Evolutionary conservation across 176 grass and related monocot species (phyloP).

Genomic region (Oryza rufipogon): DNA sequence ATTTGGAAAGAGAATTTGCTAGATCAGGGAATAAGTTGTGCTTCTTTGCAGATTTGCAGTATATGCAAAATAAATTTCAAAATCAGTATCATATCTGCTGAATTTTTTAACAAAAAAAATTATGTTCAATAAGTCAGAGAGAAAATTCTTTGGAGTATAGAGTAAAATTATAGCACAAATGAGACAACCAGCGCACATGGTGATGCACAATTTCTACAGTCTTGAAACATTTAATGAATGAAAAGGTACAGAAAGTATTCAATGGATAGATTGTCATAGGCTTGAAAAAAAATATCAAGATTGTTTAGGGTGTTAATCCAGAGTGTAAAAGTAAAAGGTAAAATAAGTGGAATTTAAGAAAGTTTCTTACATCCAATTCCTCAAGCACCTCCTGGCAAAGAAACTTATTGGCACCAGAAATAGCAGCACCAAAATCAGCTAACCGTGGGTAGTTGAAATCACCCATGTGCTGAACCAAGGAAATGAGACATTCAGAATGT

Average conservation of each 20-base stretch:
- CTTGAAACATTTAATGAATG: slow-evolving; percentile 17
- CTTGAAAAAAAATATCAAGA: slow-evolving; percentile 7
- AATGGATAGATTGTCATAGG: not conserved
- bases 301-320: slow-evolving; percentile 10
- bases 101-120: not conserved
- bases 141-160: not conserved
- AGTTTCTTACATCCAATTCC: slow-evolving; percentile 95
- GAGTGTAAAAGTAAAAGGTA: slow-evolving; percentile 9
- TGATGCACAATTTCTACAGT: slow-evolving; percentile 4
- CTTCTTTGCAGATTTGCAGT: not conserved
- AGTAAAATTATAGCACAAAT: slow-evolving; percentile 14
- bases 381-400: slow-evolving; percentile 92
- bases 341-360: slow-evolving; percentile 24
- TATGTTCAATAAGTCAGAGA: slow-evolving; percentile 18
- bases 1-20: slow-evolving; percentile 12
- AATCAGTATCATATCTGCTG: not conserved
- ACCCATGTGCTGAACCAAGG: slow-evolving; percentile 75
- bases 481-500: slow-evolving; percentile 37
- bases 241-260: slow-evolving; percentile 1
- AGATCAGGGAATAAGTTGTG: slow-evolving; percentile 11
- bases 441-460: slow-evolving; percentile 88
- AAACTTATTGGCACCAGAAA: slow-evolving; percentile 94
- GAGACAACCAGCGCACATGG: not conserved
- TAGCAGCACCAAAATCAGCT: slow-evolving; percentile 95
- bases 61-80: not conserved